These are phyloP conservation scores for Entamoeba histolytica DNA, from an alignment of 208 protist genomes.

Conservation along the genomic window DNA sequence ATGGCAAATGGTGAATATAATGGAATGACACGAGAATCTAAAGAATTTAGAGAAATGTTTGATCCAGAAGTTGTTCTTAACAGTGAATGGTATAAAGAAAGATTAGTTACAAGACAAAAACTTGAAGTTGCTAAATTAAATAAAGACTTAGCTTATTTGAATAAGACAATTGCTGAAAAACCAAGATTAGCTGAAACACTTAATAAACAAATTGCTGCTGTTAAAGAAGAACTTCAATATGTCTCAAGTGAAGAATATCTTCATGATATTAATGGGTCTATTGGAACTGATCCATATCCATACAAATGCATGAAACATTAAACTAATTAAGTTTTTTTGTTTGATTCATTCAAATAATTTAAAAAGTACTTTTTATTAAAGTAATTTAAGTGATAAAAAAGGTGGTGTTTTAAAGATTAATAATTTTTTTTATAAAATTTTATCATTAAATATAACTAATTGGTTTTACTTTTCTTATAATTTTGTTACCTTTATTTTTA, in stretches of 20 bases:
- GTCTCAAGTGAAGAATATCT: neutral
- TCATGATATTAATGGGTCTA: neutral
- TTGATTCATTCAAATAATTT: too few species aligned
- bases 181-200: neutral
- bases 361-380: too few species aligned
- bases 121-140: neutral
- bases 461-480: too few species aligned
- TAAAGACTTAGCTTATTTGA: neutral
- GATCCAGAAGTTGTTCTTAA: conserved; percentile 15
- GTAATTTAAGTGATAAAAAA: too few species aligned
- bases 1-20: conserved; percentile 24
- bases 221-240: neutral
- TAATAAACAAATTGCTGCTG: neutral
- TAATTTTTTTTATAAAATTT: too few species aligned
- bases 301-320: neutral
- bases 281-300: neutral
- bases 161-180: neutral
- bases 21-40: conserved; percentile 9
- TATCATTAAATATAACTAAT: too few species aligned
- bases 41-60: conserved; percentile 24
- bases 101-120: neutral
- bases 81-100: conserved; percentile 14
- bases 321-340: neutral
- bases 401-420: too few species aligned
- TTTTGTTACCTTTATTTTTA: too few species aligned